Evolutionary conservation across 768 basidiomycete genomes (phyloP), one percentile per base, ranked within the genome.

Genomic region (Heimioporus sp.): DNA sequence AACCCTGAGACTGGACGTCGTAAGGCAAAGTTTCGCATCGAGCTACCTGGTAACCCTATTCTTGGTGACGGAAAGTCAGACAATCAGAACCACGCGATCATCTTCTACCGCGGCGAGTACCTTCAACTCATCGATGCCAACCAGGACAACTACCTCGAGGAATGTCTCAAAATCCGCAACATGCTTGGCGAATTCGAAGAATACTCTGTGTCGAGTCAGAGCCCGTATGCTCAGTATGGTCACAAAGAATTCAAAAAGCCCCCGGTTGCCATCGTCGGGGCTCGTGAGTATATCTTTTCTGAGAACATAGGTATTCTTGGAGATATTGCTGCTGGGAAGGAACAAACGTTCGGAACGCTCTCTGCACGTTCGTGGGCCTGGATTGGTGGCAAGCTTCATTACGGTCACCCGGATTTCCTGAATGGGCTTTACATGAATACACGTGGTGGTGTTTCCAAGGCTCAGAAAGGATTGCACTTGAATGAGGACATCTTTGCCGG

Each of bases 401-500:
- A 99, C 67, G 97, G 97, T 59, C 97, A 98, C 70, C 97, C 97
- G 11, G 97, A 99, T 82, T 98, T 99, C 85, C 79, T 99, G 59
- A 97, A 98, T 68, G 96, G 86, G 38, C 73, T 96, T 49, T 99
- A 91, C 77, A 98, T 99, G 97, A 92, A 82, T 55, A 98, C 97
- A 2, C 94, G 97, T 36, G 97, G 97, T 35, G 97, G 97, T 62
- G 87, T 98, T 9, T 98, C 96, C 40, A 99, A 99, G 74, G 97
- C 97, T 34, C 97, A 99, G 72, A 99, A 99, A 72, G 97, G 97
- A 47, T 72, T 99, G n/a, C 97, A 99, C 69, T 73, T 99, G 51
- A 98, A 98, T 76, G 97, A 99, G 73, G 97, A 98, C 81, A 99
- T 99, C 69, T 99, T 95, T 67, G 97, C 97, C 30, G 97, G 97